Percentiles rank a stretch among this genome's conserved stretches.
phyloP scores from a whole-genome alignment of 2,329 filamentous ascomycete genomes.

The Alternaria incomplexa region DNA sequence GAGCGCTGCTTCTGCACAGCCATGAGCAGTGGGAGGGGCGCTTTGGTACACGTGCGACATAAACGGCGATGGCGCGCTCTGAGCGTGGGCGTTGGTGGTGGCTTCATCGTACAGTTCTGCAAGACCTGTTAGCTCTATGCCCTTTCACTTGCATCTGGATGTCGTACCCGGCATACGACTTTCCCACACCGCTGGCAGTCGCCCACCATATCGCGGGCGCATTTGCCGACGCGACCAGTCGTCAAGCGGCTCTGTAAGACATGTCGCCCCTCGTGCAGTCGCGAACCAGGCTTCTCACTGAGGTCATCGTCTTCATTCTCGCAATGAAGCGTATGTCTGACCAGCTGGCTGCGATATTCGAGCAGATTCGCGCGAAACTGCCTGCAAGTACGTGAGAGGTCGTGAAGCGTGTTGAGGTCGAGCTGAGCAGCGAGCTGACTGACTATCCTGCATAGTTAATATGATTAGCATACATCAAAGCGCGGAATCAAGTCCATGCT shows the following conservation, averaged over 20 bases:
- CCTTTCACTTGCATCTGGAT: background rate
- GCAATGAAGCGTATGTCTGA: conserved; percentile 79
- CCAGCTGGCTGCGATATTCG: conserved; percentile 76
- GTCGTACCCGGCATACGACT: conserved; percentile 79
- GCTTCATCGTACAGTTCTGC: conserved; percentile 90
- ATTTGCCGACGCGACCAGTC: conserved; percentile 74
- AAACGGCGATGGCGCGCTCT: conserved; percentile 80
- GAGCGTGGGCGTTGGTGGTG: conserved; percentile 70
- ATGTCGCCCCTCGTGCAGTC: conserved; percentile 27
- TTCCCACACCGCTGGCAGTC: conserved; percentile 79
- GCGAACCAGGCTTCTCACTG: conserved; percentile 59
- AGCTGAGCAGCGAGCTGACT: conserved; percentile 76
- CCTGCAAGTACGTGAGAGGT: conserved; percentile 80
- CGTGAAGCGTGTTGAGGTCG: conserved; percentile 86
- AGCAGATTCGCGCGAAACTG: conserved; percentile 78
- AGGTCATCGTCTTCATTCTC: conserved; percentile 68
- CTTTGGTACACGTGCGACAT: conserved; percentile 75
- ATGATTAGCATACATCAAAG: conserved; percentile 38
- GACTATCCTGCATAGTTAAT: conserved; percentile 67
- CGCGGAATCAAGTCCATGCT: conserved; percentile 39
- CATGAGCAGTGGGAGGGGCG: conserved; percentile 66
- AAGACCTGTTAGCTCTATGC: conserved; percentile 18
- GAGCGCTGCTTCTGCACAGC: conserved; percentile 26
- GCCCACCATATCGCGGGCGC: conserved; percentile 85
- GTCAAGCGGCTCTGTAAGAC: conserved; percentile 47